A percentile compares a stretch with the other conserved stretches of the same genome.
Conservation (phyloP, 2,329 filamentous ascomycete species). For the Cordyceps fumosorosea region DNA sequence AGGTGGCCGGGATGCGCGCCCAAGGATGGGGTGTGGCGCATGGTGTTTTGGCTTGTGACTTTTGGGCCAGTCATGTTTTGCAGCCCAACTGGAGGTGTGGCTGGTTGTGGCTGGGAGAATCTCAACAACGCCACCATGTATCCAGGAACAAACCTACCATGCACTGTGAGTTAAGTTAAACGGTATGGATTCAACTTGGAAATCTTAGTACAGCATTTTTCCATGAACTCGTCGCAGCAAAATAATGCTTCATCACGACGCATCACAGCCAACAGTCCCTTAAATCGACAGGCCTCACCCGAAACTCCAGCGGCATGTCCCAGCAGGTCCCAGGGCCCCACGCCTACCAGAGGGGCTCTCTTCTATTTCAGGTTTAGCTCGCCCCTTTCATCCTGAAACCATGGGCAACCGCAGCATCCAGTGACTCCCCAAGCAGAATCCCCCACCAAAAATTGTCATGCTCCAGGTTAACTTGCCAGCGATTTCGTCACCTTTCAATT, state of each 20-base stretch:
- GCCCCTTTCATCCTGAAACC: background rate
- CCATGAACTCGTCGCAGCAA: too few species aligned
- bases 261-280: too few species aligned
- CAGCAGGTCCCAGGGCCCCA: background rate
- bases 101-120: background rate
- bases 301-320: background rate
- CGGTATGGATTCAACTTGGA: too few species aligned
- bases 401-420: constrained; percentile 5
- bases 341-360: background rate
- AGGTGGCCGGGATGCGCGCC: constrained; percentile 2
- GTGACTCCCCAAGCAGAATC: background rate
- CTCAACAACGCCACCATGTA: background rate
- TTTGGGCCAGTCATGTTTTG: background rate
- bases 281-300: too few species aligned
- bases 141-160: background rate
- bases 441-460: background rate
- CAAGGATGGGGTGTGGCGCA: constrained; percentile 1
- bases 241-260: too few species aligned
- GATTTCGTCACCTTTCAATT: background rate
- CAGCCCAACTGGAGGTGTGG: constrained; percentile 5
- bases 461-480: background rate
- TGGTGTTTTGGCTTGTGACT: constrained; percentile 12
- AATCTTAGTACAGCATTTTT: too few species aligned
- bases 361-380: background rate
- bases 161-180: background rate